phyloP scores from a whole-genome alignment of 1,284 basidiomycete genomes.

The Baeospora myosura region DNA sequence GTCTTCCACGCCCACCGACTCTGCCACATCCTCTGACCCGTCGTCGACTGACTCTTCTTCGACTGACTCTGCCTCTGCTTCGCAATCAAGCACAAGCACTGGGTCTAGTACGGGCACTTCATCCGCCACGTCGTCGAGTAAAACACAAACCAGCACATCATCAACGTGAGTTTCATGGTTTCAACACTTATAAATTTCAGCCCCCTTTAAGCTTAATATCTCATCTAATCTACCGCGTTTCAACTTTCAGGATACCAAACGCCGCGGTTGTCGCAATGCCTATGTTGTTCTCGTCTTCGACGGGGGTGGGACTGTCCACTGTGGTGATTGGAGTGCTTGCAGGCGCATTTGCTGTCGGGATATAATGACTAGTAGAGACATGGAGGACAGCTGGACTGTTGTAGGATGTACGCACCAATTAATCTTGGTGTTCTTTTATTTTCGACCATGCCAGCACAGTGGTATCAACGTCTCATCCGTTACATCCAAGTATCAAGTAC shows the following conservation, averaged over 20 bases:
- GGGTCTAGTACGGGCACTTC: not conserved
- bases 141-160: not conserved
- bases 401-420: too few species aligned
- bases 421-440: too few species aligned
- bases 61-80: not conserved
- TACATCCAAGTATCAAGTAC: too few species aligned
- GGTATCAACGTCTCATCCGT: too few species aligned
- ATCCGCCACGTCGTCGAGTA: not conserved
- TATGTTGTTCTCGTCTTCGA: not conserved
- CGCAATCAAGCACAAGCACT: not conserved
- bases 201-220: not conserved
- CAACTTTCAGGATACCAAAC: not conserved
- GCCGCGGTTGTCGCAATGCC: too few species aligned
- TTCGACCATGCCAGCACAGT: too few species aligned
- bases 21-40: not conserved
- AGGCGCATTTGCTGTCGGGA: not conserved
- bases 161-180: not conserved
- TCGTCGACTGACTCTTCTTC: not conserved
- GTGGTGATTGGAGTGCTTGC: not conserved
- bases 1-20: not conserved
- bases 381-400: conserved; percentile 2
- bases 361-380: not conserved
- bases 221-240: not conserved
- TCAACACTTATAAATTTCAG: not conserved
- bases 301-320: not conserved